Evolutionary conservation across 106 monocot species (phyloP).

Genomic region (Narthecium ossifragum): DNA sequence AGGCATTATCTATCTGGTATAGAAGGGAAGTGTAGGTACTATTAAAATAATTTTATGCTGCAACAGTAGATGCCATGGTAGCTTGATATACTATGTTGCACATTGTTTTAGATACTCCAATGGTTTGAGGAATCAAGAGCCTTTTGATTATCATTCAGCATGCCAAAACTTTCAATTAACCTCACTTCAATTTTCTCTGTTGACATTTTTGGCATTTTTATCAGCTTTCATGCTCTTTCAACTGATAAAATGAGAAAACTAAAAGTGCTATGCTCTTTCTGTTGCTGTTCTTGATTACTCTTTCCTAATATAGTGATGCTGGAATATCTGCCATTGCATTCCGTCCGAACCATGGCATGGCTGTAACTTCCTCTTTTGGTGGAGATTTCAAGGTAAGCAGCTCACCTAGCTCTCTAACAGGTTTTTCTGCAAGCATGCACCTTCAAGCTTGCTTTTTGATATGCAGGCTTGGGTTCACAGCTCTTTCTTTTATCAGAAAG

Average conservation of each 20-base stretch:
- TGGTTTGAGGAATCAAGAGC: too few species aligned
- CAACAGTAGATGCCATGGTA: too few species aligned
- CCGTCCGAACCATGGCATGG: slow-evolving; percentile 54
- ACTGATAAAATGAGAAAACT: not conserved
- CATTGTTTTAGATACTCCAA: too few species aligned
- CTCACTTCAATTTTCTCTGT: not conserved
- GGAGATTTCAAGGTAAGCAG: slow-evolving; percentile 83
- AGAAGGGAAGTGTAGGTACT: too few species aligned
- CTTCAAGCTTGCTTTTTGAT: not conserved
- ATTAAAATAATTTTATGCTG: too few species aligned
- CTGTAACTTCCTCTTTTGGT: slow-evolving; percentile 78
- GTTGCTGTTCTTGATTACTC: not conserved
- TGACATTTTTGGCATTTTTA: not conserved
- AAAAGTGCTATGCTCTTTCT: too few species aligned
- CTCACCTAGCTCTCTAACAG: not conserved
- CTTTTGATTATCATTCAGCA: too few species aligned
- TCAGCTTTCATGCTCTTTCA: too few species aligned
- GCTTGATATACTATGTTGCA: too few species aligned
- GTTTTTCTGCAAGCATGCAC: not conserved
- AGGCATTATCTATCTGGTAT: too few species aligned
- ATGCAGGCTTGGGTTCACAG: slow-evolving; percentile 60
- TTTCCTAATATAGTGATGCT: slow-evolving; percentile 39
- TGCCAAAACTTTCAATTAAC: too few species aligned
- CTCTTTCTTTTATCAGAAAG: slow-evolving; percentile 14
- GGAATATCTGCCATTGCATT: slow-evolving; percentile 80